These are phyloP conservation scores for Rhododendron griersonianum DNA, from an alignment of 148 eudicot genomes.

Conservation along the genomic window DNA sequence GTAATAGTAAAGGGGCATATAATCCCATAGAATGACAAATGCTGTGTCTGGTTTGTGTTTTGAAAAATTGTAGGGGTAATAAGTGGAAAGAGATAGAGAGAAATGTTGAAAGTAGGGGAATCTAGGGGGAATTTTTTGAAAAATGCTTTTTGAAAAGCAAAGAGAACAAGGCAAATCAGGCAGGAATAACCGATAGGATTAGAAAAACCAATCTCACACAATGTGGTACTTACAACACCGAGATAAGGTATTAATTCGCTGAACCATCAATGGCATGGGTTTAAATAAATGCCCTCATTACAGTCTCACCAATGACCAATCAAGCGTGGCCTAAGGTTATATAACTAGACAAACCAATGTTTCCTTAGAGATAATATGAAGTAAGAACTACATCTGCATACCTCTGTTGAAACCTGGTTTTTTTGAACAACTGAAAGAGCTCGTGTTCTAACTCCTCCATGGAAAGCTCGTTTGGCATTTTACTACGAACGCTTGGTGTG, in stretches of 20 bases:
- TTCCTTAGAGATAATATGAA: neutral
- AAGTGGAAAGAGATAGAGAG: too few species aligned
- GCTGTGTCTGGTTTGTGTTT: too few species aligned
- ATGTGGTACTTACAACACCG: neutral
- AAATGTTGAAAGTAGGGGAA: too few species aligned
- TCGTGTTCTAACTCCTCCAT: conserved; percentile 39
- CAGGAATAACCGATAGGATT: neutral
- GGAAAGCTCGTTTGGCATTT: conserved; percentile 34
- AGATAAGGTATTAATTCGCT: neutral
- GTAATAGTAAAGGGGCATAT: neutral
- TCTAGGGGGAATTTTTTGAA: too few species aligned
- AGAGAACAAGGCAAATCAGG: neutral
- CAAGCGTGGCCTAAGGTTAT: neutral
- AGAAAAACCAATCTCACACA: neutral
- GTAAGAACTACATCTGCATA: conserved; percentile 12
- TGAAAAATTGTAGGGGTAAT: too few species aligned
- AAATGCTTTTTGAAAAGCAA: too few species aligned
- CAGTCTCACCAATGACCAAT: neutral
- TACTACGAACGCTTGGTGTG: conserved; percentile 16
- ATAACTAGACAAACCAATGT: neutral
- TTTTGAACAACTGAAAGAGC: conserved; percentile 37
- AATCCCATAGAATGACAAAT: neutral
- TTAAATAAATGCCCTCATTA: neutral
- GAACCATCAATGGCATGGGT: neutral
- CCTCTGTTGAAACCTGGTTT: conserved; percentile 45